Evolutionary conservation across 108 stramenopile species (phyloP), one percentile per base, ranked within the genome.

Genomic region (Skeletonema costatum): DNA sequence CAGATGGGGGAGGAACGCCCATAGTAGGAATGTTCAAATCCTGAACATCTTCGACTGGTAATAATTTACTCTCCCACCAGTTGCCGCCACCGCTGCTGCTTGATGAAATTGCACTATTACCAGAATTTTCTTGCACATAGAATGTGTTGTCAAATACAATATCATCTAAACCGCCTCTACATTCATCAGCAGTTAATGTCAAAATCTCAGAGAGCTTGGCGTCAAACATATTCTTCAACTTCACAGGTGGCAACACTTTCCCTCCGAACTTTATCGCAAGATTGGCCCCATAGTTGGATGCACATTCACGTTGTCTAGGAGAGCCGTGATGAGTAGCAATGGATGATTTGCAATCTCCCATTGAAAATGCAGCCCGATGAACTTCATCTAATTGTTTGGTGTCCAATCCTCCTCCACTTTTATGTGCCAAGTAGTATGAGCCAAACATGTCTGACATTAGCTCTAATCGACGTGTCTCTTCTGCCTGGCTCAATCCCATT

Each of bases 361-460:
- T 35, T 5, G 75, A 76, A 53, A 62, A 81, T 12, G 80, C 80
- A 29, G 72, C 38, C 6, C 68, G 68, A 66, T 81, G 68, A 1
- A 81, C 36, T 51, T 51, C 50, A 14, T 73, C 30, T 32, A 32
- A 42, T 32, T 21, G 3, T 11, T 50, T 30, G 50, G 50, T 19
- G 19, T 74, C 67, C 36, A 75, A 13, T 10, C 74, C 32, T 9
- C 69, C 74, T 36, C 80, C 80, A n/a, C 33, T 10, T 2, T 25
- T 25, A 32, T 76, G 74, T 14, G 74, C 74, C 17, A 71, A 30
- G 46, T 64, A 81, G 44, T 81, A 81, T 5, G 66, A 33, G 9
- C 75, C 80, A 71, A 81, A 76, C 16, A 48, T 68, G 62, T 81
- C 80, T 68, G 80, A 58, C 80, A 81, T 81, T 17, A 81, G 7